These are phyloP conservation scores for Pseudozyma sp. DNA, from an alignment of 1,284 basidiomycete genomes.

Conservation along the genomic window DNA sequence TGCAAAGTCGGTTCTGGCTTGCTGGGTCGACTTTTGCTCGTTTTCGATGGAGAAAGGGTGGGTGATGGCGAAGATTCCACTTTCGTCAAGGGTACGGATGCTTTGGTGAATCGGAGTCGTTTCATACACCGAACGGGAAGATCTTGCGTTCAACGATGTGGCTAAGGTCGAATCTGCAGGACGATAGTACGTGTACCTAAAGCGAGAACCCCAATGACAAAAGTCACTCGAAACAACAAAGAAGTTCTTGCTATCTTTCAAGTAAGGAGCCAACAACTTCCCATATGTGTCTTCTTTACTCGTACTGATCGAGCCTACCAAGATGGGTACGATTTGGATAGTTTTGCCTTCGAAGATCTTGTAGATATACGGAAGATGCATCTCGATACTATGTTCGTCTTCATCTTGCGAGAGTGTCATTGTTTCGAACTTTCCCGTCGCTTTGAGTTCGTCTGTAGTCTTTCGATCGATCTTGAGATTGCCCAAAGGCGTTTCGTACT, in stretches of 20 bases:
- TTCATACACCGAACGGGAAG: constrained; percentile 13
- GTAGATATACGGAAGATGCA: constrained; percentile 93
- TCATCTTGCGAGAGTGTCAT: constrained; percentile 82
- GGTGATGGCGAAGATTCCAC: constrained; percentile 80
- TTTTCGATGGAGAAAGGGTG: constrained; percentile 70
- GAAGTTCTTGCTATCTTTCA: constrained; percentile 81
- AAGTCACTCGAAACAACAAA: constrained; percentile 96
- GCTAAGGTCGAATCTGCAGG: constrained; percentile 73
- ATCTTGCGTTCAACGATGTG: constrained; percentile 11
- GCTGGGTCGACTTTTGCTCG: constrained; percentile 31
- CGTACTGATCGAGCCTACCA: constrained; percentile 84
- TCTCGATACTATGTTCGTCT: constrained; percentile 96
- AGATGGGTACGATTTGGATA: constrained; percentile 86
- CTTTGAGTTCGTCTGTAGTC: constrained; percentile 77
- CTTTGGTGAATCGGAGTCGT: constrained; percentile 71
- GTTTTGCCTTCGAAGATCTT: constrained; percentile 86
- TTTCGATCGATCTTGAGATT: constrained; percentile 81
- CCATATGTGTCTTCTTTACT: constrained; percentile 77
- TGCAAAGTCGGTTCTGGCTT: constrained; percentile 67
- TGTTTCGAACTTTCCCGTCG: constrained; percentile 78
- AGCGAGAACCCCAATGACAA: constrained; percentile 88
- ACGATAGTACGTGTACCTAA: constrained; percentile 91
- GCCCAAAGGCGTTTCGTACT: constrained; percentile 89
- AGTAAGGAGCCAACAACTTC: constrained; percentile 80
- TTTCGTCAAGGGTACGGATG: constrained; percentile 80